Evolutionary conservation across 2,329 filamentous ascomycete genomes (phyloP), one percentile per base, ranked within the genome.

Genomic region (Amylocarpus encephaloides): DNA sequence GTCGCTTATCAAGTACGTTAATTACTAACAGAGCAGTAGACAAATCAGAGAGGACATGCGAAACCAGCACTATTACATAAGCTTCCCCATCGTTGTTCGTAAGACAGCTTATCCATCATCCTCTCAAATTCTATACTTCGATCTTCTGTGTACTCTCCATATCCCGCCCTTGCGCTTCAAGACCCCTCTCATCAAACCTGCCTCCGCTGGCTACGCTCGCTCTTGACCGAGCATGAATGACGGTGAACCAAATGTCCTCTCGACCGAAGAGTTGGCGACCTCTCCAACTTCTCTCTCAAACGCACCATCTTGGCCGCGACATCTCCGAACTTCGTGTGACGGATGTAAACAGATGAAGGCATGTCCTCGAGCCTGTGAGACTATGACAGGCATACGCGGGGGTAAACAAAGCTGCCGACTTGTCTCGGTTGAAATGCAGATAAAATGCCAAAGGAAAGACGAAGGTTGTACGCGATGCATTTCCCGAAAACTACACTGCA

Each of bases 311-410:
- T 55, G 53, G 53, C 15, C 50, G 16, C 53, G 56, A 54, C 50
- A 50, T 51, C 22, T n/a, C 36, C 55, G 58, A 53, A 61, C 57
- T 49, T 59, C 59, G 43, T 61, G 59, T 55, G 56, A 61, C 40
- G 44, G 39, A 49, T 61, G 58, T 47, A 60, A 61, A 49, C 55
- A 51, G 29, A 59, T 59, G 50, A 61, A 61, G 59, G 58, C 51
- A 58, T 46, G 51, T 51, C 18, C 38, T 52, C 26, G 26, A 43
- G 35, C 15, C 22, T 36, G 30, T 43, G 18, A 22, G 18, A 26
- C n/a, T 43, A 30, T 7, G 22, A 16, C 30, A 40, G 32, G 45
- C 6, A 47, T 32, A 43, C 40, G 52, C 18, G 33, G 11, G 18
- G 19, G 13, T 51, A 19, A 43, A 34, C 15, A 42, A 15, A 49